phyloP scores from a whole-genome alignment of 2,329 filamentous ascomycete species.

The Aspergillus versicolor region DNA sequence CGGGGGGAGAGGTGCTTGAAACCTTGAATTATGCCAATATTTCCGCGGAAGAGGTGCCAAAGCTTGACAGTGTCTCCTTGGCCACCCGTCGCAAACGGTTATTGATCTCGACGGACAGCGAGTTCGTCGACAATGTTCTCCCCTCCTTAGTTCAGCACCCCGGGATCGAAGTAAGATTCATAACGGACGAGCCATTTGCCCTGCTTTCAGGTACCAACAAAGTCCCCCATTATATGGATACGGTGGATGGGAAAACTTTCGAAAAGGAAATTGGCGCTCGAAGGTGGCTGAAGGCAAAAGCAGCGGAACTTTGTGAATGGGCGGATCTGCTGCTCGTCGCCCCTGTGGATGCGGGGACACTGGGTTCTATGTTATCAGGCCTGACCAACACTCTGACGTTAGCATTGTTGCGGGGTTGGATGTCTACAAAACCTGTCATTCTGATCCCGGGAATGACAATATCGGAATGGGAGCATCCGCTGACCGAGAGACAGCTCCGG shows the following conservation, averaged over 20 bases:
- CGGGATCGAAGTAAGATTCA: conserved; percentile 42
- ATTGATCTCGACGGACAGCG: conserved; percentile 34
- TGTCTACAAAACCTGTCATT: conserved; percentile 79
- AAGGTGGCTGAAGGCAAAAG: conserved; percentile 43
- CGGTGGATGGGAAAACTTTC: conserved; percentile 38
- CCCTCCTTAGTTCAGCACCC: conserved; percentile 39
- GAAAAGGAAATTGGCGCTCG: conserved; percentile 39
- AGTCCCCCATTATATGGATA: conserved; percentile 42
- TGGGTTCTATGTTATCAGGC: conserved; percentile 85
- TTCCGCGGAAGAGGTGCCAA: not conserved
- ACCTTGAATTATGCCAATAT: conserved; percentile 10
- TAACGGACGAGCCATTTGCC: conserved; percentile 40
- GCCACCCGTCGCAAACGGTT: conserved; percentile 20
- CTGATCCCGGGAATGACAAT: conserved; percentile 86
- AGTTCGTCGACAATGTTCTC: conserved; percentile 40
- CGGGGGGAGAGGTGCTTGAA: conserved; percentile 17
- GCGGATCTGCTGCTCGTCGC: conserved; percentile 82
- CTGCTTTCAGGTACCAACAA: conserved; percentile 38
- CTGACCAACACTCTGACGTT: conserved; percentile 77
- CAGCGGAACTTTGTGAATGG: conserved; percentile 73
- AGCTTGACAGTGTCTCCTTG: conserved; percentile 1
- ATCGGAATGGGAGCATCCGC: conserved; percentile 85
- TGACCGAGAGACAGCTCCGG: conserved; percentile 81
- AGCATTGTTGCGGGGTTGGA: conserved; percentile 81
- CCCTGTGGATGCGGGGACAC: conserved; percentile 78